Conservation (phyloP, 192 early-diverging fungal genomes). For the Gaertneriomyces semiglobifer region DNA sequence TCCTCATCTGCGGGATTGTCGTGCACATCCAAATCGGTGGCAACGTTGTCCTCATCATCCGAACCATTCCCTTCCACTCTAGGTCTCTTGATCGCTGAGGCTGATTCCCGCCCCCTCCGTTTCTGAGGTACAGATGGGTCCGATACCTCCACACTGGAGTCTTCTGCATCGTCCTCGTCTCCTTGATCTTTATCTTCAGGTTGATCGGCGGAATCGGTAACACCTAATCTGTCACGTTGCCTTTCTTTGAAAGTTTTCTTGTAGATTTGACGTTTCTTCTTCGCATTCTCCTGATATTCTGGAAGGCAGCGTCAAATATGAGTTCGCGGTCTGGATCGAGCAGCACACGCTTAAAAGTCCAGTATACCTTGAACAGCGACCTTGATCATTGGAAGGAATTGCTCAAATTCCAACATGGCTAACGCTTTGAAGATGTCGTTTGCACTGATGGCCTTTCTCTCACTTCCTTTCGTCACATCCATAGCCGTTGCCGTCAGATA, state of each 20-base stretch:
- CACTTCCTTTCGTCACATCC: slow-evolving; percentile 27
- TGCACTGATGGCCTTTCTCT: slow-evolving; percentile 31
- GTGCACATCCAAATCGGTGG: background rate
- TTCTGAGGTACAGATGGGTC: background rate
- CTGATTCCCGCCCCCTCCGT: background rate
- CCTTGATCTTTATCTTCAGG: too few relatives aligned
- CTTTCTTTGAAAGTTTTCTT: slow-evolving; percentile 30
- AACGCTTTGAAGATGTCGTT: slow-evolving; percentile 38
- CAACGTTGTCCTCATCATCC: background rate
- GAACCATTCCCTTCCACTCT: background rate
- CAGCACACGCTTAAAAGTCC: background rate
- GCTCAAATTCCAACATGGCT: slow-evolving; percentile 36
- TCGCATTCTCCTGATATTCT: slow-evolving; percentile 27
- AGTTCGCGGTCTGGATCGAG: background rate
- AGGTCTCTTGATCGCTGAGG: background rate
- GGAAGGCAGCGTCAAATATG: background rate
- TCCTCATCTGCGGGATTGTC: background rate
- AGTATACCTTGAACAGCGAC: slow-evolving; percentile 36
- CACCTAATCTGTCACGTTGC: background rate
- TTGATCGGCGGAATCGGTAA: too few relatives aligned
- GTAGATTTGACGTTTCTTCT: slow-evolving; percentile 37
- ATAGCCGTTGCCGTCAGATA: slow-evolving; percentile 39
- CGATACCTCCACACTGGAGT: background rate
- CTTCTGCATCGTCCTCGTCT: slow-evolving; percentile 1
- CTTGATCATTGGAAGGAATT: slow-evolving; percentile 26